Evolutionary conservation across 352 stramenopile genomes (phyloP).

Genomic region (Phytopythium mirpurense): DNA sequence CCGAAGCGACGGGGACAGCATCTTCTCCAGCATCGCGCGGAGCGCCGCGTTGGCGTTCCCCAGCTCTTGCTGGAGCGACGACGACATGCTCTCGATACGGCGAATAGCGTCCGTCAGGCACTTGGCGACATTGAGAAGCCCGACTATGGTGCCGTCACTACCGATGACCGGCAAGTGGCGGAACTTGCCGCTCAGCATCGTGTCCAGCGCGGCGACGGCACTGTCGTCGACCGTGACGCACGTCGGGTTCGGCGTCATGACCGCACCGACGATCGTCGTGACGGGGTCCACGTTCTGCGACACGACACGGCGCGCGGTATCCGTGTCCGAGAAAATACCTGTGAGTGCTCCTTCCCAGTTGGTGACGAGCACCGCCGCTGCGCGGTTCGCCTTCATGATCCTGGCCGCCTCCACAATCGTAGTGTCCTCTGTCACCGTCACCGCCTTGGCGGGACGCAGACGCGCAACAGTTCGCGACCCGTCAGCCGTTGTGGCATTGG

Average conservation of each 20-base stretch:
- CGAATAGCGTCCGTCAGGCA: conserved; percentile 97
- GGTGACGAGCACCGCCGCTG: conserved; percentile 90
- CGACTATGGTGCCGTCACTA: conserved; percentile 86
- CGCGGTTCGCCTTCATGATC: conserved; percentile 89
- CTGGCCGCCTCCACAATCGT: conserved; percentile 86
- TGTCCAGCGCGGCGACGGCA: conserved; percentile 77
- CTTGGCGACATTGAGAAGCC: conserved; percentile 97
- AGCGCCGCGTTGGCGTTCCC: conserved; percentile 60
- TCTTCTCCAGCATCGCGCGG: conserved; percentile 82
- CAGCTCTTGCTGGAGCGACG: conserved; percentile 74
- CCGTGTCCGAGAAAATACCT: conserved; percentile 95
- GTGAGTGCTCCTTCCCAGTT: conserved; percentile 81
- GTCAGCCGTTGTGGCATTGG: conserved; percentile 37
- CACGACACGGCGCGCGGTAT: conserved; percentile 77
- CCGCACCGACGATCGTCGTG: conserved; percentile 56
- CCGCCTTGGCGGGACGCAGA: conserved; percentile 80
- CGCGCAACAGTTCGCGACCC: conserved; percentile 68
- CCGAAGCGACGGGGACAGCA: conserved; percentile 77
- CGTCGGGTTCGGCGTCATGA: conserved; percentile 84
- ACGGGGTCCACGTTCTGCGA: conserved; percentile 66
- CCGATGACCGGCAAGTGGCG: conserved; percentile 94
- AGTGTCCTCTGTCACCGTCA: conserved; percentile 75
- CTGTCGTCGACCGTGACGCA: conserved; percentile 83
- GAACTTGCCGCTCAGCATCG: conserved; percentile 90
- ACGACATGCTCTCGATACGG: conserved; percentile 92